phyloP scores from a whole-genome alignment of 2,329 filamentous ascomycete genomes.

The Beauveria bassiana region DNA sequence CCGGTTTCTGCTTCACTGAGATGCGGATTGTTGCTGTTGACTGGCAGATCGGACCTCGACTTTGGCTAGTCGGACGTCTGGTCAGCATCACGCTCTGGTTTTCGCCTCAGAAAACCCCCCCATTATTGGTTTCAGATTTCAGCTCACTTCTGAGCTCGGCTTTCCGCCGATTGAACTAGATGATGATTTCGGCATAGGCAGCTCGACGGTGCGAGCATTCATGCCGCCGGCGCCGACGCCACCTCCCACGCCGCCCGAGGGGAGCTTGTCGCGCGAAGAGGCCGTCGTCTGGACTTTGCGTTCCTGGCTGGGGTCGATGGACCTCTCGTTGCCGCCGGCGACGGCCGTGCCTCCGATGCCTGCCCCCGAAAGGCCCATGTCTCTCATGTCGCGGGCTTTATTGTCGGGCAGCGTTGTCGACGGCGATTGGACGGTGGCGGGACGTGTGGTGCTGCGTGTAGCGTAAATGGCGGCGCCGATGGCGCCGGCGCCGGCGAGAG shows the following conservation, averaged over 20 bases:
- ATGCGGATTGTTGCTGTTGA: not conserved
- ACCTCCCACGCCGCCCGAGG: conserved; percentile 26
- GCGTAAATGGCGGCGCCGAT: not conserved
- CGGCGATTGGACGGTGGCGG: not conserved
- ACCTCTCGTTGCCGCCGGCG: conserved; percentile 1
- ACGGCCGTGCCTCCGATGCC: not conserved
- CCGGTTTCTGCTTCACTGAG: not conserved
- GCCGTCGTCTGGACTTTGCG: conserved; percentile 19
- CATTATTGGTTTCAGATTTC: too few species aligned
- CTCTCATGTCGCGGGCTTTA: not conserved
- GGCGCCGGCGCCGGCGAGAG: not conserved
- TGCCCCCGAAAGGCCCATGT: not conserved
- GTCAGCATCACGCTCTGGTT: not conserved
- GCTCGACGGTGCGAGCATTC: conserved; percentile 22
- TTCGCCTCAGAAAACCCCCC: too few species aligned
- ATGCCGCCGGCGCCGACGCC: conserved; percentile 23
- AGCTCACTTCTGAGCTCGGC: not conserved
- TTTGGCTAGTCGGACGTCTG: not conserved
- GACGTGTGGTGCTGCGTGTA: not conserved
- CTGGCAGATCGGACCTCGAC: not conserved
- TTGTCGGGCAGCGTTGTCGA: not conserved
- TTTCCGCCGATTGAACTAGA: not conserved
- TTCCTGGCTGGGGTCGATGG: conserved; percentile 6
- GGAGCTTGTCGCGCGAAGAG: conserved; percentile 23
- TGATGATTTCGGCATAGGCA: not conserved